Base-by-base conservation (phyloP, 768 basidiomycete species). In the Amanita subjunquillea region DNA sequence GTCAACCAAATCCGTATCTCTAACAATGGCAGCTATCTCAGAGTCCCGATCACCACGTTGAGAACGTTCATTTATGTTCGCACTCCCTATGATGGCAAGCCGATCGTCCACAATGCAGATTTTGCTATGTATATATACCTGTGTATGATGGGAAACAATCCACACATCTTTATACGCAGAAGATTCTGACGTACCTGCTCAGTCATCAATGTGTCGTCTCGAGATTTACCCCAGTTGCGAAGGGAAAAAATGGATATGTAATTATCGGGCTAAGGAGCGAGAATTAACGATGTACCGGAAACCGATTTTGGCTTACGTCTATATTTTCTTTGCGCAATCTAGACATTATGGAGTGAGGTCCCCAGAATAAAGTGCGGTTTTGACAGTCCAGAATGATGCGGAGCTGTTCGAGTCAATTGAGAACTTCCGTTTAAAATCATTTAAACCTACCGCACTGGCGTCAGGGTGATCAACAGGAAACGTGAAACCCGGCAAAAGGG, bases 31-130 rank as follows among this genome's bases (percentile, higher is more conserved):
- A 3, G 92, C 91, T 32, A 98, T 66, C 64, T 99, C 96, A 2
- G 95, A 98, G 66, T 99, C 96, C 27, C 96, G 84, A 65, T 99
- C 95, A 22, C 96, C 96, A 27, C 91, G 78, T 62, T 91, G 90
- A 12, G 91, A 95, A 36, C 96, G 82, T 64, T 99, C 96, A 63
- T 99, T 98, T 72, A 99, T 92, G 65, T 96, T 98, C 15, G 95
- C 95, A 51, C 91, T 93, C 13, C 92, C 92, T 57, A 96, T 96
- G 62, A 96, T 92, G 30, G 81, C 92, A 53, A 93, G 71, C 49
- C 96, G 83, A 64, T 99, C 95, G 64, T 99, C 96, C 4, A 97
- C 93, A 51, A 98, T 83, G 59, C 85, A 85, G 17, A 84, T 78
- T 72, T 92, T 91, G 42, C 77, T 87, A 63, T 95, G 92, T 56